Evolutionary conservation across 2,329 filamentous ascomycete genomes (phyloP), one percentile per base, ranked within the genome.

Genomic region (Trichoderma asperellum): DNA sequence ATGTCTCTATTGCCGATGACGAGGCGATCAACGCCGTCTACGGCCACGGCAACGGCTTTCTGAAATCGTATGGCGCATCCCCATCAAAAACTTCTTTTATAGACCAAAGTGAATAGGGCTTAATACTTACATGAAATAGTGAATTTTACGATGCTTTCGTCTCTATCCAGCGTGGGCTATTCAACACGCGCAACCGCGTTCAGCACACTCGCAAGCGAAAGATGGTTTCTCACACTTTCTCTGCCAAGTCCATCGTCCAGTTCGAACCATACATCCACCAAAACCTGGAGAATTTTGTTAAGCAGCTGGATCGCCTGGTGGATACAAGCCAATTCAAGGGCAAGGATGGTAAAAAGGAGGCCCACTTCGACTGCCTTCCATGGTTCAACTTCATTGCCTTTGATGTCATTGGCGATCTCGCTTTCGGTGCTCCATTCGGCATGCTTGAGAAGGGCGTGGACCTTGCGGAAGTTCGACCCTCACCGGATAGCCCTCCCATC

Each of bases 61-160:
- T 92, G 70, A 93, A 93, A 78, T 83, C 89, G 86, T 91, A 79
- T 63, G 85, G 18, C 53, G 55, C 4, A 1, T n/a, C 0, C 12
- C 1, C 8, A 0, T 5, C 2, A 11, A 75, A 37, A 49, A 49
- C 47, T 10, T 40, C 16, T 14, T 12, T 2, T 1, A 1, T 0
- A 7, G 8, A 29, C 14, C 32, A 18, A 8, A 63, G 27, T 37
- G 21, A 35, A 3, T 37, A 27, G 7, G 0, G 7, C 32, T 10
- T 0, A 18, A 47, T 24, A 40, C 59, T 53, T 14, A 68, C 56
- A 24, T 29, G n/a, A 3, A 24, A 47, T 18, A 93, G 91, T 53
- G 90, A 95, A 2, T 97, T 94, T 81, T 97, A 97, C 75, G 93
- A 97, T 75, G 92, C 92, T 61, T 97, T 97, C 75, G 93, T 97